Evolutionary conservation across 176 grass and related monocot genomes (phyloP), one percentile per base, ranked within the genome.

Genomic region (Cocos nucifera): DNA sequence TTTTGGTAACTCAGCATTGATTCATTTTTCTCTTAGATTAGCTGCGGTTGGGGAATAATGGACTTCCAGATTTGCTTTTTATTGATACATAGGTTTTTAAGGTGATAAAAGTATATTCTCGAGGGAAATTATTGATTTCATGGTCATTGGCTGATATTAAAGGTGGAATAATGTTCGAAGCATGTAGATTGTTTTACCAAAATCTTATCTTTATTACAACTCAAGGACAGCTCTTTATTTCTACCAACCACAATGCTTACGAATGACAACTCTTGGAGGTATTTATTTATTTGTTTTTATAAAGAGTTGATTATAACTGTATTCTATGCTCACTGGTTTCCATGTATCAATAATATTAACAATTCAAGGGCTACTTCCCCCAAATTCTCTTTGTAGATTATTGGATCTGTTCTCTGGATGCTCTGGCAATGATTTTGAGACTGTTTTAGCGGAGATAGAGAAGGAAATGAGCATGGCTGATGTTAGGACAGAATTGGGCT

Each of bases 391-490:
- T 50, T 81, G 27, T 73, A 97, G 87, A 58, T 70, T 61, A 63
- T 73, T 32, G 53, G 76, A 91, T 44, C 56, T 85, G 24, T 85
- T 74, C 54, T 68, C 73, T 30, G 66, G 64, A 56, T 56, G 68
- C 63, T 39, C 56, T 49, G 65, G 82, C 69, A 77, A 67, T 65
- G 74, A 85, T 79, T 81, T 88, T 69, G 80, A 94, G 59, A 69
- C 68, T 21, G 65, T 84, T 77, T 64, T 94, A 63, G 76, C 72
- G 29, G 75, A 94, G 88, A 94, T 94, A 53, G 84, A 72, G 64
- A 82, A 84, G 67, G 78, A 88, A 70, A 85, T 84, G 59, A 79
- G 67, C 71, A 79, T 78, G 56, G 66, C 84, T n/a, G 80, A 88
- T 56, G 79, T 85, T 16, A n/a, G 85, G 61, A 57, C 78, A 4